Evolutionary conservation across 1,139 yeast species (phyloP).

Genomic region (Pichia sp.): DNA sequence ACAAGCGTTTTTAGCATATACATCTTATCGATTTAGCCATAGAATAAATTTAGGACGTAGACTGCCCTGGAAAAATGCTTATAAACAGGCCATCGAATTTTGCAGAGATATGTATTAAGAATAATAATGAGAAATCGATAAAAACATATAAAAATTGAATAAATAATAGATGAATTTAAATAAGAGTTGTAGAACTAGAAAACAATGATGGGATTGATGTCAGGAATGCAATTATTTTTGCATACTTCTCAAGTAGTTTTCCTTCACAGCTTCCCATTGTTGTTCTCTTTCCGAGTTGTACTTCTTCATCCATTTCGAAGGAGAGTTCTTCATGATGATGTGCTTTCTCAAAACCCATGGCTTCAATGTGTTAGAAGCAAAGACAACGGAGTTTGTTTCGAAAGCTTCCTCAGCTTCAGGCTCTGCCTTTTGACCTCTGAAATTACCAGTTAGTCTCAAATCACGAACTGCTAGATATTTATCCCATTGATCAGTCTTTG

Average conservation of each 20-base stretch:
- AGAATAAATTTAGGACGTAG: neutral
- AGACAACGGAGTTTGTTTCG: conserved; percentile 46
- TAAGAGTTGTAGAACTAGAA: conserved; percentile 3
- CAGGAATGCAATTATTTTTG: conserved; percentile 22
- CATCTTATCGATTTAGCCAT: neutral
- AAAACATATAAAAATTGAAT: conserved; percentile 3
- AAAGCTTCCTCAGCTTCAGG: conserved; percentile 73
- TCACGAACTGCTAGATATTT: conserved; percentile 54
- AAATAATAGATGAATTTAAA: conserved; percentile 3
- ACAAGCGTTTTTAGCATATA: neutral
- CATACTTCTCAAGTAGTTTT: conserved; percentile 48
- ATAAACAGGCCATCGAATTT: neutral
- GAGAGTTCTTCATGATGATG: conserved; percentile 35
- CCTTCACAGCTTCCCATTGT: conserved; percentile 54
- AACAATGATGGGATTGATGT: conserved; percentile 7
- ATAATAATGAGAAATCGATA: conserved; percentile 4
- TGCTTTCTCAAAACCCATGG: conserved; percentile 36
- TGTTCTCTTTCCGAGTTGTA: conserved; percentile 42
- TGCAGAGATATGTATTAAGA: conserved; percentile 1
- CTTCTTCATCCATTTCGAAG: conserved; percentile 33
- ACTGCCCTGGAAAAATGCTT: no score
- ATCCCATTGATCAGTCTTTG: conserved; percentile 58
- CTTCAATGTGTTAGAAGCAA: conserved; percentile 30
- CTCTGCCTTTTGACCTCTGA: conserved; percentile 64
- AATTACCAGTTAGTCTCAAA: conserved; percentile 66